phyloP scores from a whole-genome alignment of 805 yeast species.

The Schwanniomyces polymorphus region DNA sequence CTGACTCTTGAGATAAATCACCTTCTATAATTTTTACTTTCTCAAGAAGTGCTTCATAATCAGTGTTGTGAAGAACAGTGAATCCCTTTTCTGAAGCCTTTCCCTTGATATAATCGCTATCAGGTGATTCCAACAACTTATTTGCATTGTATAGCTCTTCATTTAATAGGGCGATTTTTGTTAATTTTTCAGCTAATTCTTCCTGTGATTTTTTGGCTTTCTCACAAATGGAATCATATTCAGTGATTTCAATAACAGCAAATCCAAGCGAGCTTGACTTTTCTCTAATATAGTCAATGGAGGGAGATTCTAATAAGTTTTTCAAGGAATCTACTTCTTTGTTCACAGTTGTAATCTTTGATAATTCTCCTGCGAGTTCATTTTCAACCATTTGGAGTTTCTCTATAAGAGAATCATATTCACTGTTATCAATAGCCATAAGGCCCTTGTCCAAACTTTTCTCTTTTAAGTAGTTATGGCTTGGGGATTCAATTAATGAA shows the following conservation, averaged over 20 bases:
- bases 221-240: conserved; percentile 1
- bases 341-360: conserved; percentile 1
- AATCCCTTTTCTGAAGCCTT: conserved; percentile 8
- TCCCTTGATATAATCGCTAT: conserved; percentile 1
- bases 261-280: conserved; percentile 10
- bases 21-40: background rate
- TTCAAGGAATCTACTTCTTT: background rate
- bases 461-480: conserved; percentile 11
- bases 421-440: conserved; percentile 5
- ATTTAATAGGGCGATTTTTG: conserved; percentile 1
- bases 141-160: background rate
- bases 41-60: conserved; percentile 4
- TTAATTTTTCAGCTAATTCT: conserved; percentile 1
- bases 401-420: conserved; percentile 1
- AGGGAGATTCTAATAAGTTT: conserved; percentile 23
- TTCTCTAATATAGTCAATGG: conserved; percentile 23
- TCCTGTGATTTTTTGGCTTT: background rate
- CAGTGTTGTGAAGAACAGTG: conserved; percentile 5
- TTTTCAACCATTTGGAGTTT: background rate
- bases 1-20: background rate
- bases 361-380: background rate
- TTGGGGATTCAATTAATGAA: conserved; percentile 13
- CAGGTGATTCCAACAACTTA: conserved; percentile 8
- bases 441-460: conserved; percentile 8
- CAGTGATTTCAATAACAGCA: conserved; percentile 2